Conservation (phyloP, 2,329 filamentous ascomycete genomes). For the Diaporthe caulivora region DNA sequence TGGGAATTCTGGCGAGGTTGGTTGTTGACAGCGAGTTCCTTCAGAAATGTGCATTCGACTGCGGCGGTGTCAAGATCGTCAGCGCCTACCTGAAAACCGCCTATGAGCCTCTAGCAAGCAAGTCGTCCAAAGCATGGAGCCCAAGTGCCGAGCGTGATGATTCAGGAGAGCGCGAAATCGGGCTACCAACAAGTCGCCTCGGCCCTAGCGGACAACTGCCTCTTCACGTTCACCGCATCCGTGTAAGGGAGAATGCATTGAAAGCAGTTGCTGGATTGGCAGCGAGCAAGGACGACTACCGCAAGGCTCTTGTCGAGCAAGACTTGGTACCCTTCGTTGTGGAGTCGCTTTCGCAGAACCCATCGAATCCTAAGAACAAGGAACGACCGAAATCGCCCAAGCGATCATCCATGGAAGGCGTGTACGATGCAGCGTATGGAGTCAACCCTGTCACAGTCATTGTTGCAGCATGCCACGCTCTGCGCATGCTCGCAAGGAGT, state of each 20-base stretch:
- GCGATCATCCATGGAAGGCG: conserved; percentile 49
- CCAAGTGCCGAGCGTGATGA: conserved; percentile 44
- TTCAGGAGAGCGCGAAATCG: conserved; percentile 31
- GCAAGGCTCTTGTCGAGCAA: conserved; percentile 84
- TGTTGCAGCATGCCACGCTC: conserved; percentile 85
- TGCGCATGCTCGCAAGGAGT: conserved; percentile 85
- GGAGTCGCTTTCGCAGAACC: conserved; percentile 76
- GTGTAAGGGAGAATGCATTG: conserved; percentile 80
- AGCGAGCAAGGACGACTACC: conserved; percentile 84
- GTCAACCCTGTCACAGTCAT: conserved; percentile 82
- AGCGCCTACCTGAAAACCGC: conserved; percentile 63
- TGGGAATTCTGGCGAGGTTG: conserved; percentile 81
- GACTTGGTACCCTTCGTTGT: conserved; percentile 86
- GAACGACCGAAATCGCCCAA: conserved; percentile 54
- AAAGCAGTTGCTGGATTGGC: conserved; percentile 86
- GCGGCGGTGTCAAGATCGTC: conserved; percentile 60
- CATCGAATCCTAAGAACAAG: conserved; percentile 62
- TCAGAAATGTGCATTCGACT: conserved; percentile 85
- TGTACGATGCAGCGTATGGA: conserved; percentile 67
- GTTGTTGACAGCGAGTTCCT: conserved; percentile 83
- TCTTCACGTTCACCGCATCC: conserved; percentile 76
- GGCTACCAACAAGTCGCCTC: conserved; percentile 59
- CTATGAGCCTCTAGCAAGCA: conserved; percentile 58
- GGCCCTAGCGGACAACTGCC: conserved; percentile 73
- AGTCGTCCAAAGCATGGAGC: conserved; percentile 53